Evolutionary conservation across 208 protist species (phyloP).

Genomic region (Leishmania martiniquensis): DNA sequence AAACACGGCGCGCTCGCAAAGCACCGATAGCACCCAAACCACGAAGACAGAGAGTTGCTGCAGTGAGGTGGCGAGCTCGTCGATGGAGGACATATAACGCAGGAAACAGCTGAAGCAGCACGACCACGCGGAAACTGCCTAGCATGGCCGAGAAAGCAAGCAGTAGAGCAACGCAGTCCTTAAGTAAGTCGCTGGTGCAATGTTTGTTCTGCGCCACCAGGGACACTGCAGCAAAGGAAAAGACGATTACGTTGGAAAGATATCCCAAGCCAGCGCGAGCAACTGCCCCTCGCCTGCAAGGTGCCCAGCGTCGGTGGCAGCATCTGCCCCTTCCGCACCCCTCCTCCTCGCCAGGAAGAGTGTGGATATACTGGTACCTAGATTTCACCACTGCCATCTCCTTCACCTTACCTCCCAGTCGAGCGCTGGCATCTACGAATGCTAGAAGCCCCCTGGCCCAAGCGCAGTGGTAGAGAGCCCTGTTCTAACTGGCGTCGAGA

Average conservation of each 20-base stretch:
- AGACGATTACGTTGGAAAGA: slow-evolving; percentile 40
- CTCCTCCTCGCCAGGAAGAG: background rate
- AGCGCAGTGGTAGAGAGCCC: slow-evolving; percentile 20
- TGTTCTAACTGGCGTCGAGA: slow-evolving; percentile 18
- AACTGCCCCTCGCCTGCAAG: slow-evolving; percentile 15
- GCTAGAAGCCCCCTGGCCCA: slow-evolving; percentile 12
- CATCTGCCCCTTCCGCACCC: background rate
- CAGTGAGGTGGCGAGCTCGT: slow-evolving; percentile 45
- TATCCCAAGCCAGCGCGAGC: slow-evolving; percentile 50
- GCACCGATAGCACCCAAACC: slow-evolving; percentile 46
- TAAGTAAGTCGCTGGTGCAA: slow-evolving; percentile 20
- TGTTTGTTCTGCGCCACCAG: slow-evolving; percentile 36
- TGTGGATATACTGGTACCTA: background rate
- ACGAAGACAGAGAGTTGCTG: slow-evolving; percentile 45
- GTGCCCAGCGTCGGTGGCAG: background rate
- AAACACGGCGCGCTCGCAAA: slow-evolving; percentile 56
- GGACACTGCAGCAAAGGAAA: slow-evolving; percentile 39
- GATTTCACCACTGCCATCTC: background rate
- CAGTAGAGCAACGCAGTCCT: slow-evolving; percentile 51
- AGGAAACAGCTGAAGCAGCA: slow-evolving; percentile 53
- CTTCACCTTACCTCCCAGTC: slow-evolving; percentile 12
- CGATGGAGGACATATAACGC: slow-evolving; percentile 46
- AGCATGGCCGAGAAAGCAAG: slow-evolving; percentile 51
- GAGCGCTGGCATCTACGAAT: slow-evolving; percentile 17
- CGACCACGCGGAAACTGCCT: slow-evolving; percentile 45